Percentiles rank a stretch among this genome's conserved stretches.
These are phyloP conservation scores for Heterobasidion parviporum DNA, from an alignment of 1,284 basidiomycete species.

Conservation along the genomic window DNA sequence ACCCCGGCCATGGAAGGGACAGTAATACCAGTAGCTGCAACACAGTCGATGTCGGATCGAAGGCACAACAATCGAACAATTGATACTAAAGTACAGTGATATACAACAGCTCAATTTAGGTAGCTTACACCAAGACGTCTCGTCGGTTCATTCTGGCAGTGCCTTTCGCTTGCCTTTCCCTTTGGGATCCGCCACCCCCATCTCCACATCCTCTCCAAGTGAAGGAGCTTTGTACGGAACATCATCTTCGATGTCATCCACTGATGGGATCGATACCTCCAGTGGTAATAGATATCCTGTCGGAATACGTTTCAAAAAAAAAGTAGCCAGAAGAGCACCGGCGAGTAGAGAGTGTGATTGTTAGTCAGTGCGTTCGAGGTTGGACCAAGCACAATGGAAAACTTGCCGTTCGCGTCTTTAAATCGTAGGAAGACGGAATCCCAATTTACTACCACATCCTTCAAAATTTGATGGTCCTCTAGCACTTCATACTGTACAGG, in stretches of 20 bases:
- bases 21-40: neutral
- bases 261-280: slow-evolving; percentile 30
- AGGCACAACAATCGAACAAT: no score
- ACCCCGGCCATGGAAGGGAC: slow-evolving; percentile 34
- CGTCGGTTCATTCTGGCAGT: neutral
- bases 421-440: slow-evolving; percentile 61
- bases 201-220: neutral
- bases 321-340: neutral
- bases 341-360: neutral
- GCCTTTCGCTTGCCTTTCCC: slow-evolving; percentile 42
- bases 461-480: slow-evolving; percentile 34
- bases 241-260: slow-evolving; percentile 33
- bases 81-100: no score
- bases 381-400: neutral
- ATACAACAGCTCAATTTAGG: no score
- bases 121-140: no score
- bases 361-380: neutral
- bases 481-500: slow-evolving; percentile 40
- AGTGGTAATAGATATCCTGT: slow-evolving; percentile 35
- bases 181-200: slow-evolving; percentile 2
- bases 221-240: slow-evolving; percentile 12
- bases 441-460: slow-evolving; percentile 49
- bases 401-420: slow-evolving; percentile 45
- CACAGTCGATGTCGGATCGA: no score
- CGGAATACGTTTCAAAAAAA: neutral